Evolutionary conservation across 768 basidiomycete species (phyloP), one percentile per base, ranked within the genome.

Genomic region (Tricholoma bakamatsutake): DNA sequence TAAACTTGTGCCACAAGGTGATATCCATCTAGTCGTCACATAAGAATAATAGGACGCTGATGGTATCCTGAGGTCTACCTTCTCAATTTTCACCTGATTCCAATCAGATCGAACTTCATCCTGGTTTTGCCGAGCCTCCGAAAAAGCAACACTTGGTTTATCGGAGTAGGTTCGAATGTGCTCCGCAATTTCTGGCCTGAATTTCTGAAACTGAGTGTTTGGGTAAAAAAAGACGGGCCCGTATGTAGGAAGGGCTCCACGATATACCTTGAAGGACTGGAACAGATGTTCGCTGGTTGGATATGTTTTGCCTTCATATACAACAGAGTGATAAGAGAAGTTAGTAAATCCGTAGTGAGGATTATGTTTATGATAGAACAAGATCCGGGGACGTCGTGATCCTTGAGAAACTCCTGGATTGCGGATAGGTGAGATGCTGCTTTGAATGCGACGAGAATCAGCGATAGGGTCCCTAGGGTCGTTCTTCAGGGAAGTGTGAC

Each of bases 271-370:
- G 70, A 88, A 78, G 4, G 87, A 81, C 59, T 89, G 87, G 64
- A 87, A 89, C 10, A 89, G 73, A 66, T 89, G 88, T 66, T 88
- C 88, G 63, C 85, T 85, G 1, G 87, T 90, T 3, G 85, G 84
- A 62, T 88, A 90, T 49, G 65, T 70, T 63, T 82, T 83, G 21
- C 80, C 81, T 27, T 80, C 72, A 62, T 85, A 84, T 6, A 69
- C 59, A 9, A 90, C 76, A 37, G 80, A 72, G 62, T 88, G 85
- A 0, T 80, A 64, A 5, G 88, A 88, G 66, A 88, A 88, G 66
- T 87, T 87, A 37, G 86, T 86, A 62, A 88, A 87, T 15, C 82
- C 85, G 59, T 87, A 86, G 64, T 85, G 73, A 8, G 84, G 82
- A 24, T 78, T 71, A 15, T 77, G 67, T 64, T 80, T 87, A 60